Evolutionary conservation across 2,329 filamentous ascomycete species (phyloP).

Genomic region (Aspergillus japonicus): DNA sequence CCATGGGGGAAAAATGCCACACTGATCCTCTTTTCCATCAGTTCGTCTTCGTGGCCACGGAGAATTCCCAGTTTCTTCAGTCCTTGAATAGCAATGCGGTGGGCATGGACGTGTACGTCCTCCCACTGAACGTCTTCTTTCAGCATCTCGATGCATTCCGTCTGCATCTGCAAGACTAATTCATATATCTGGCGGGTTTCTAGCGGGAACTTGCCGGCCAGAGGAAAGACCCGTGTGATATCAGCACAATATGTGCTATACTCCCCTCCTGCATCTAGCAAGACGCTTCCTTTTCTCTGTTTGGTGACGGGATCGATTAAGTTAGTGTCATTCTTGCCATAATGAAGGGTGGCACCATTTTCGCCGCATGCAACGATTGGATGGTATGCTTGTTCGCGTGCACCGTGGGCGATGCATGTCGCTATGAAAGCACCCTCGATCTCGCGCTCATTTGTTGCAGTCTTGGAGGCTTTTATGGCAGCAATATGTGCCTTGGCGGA

Average conservation of each 20-base stretch:
- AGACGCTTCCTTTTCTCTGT: conserved; percentile 63
- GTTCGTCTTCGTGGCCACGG: conserved; percentile 64
- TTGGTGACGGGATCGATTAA: conserved; percentile 53
- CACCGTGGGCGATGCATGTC: conserved; percentile 69
- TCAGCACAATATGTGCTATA: conserved; percentile 84
- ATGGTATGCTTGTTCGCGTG: conserved; percentile 77
- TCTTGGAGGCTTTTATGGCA: conserved; percentile 64
- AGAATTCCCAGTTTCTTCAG: conserved; percentile 72
- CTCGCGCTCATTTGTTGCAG: conserved; percentile 73
- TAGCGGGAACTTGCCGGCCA: conserved; percentile 66
- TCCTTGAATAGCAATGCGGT: conserved; percentile 68
- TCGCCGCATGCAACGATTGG: conserved; percentile 81
- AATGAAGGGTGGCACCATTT: conserved; percentile 87
- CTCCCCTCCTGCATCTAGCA: conserved; percentile 86
- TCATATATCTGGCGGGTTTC: conserved; percentile 73
- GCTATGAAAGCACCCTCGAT: conserved; percentile 76
- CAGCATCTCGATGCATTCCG: conserved; percentile 66
- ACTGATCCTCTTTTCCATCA: conserved; percentile 75
- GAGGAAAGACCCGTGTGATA: conserved; percentile 82
- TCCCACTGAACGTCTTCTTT: conserved; percentile 69
- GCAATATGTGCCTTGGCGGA: conserved; percentile 73
- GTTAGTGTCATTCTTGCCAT: conserved; percentile 73
- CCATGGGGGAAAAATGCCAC: conserved; percentile 91
- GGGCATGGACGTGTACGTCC: conserved; percentile 70
- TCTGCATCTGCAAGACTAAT: conserved; percentile 79